These are phyloP conservation scores for Fusarium luffae DNA, from an alignment of 2,329 filamentous ascomycete genomes.

Conservation along the genomic window DNA sequence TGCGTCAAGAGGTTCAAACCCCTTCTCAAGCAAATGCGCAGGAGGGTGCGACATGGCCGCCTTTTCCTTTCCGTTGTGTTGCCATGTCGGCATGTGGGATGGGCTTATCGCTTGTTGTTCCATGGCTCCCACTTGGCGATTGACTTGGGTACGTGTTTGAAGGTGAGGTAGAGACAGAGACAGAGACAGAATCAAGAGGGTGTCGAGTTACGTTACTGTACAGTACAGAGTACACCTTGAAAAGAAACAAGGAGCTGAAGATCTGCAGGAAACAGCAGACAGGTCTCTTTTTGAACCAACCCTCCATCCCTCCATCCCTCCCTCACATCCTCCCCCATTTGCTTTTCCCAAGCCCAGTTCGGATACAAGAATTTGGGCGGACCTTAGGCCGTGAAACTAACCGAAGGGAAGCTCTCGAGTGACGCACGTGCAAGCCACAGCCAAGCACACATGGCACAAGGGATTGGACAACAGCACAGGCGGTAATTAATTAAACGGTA, in stretches of 20 bases:
- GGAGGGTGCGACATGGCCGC: not conserved
- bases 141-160: not conserved
- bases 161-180: too few relatives aligned
- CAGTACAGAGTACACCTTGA: not conserved
- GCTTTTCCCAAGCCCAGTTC: not conserved
- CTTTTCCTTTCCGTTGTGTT: conserved; percentile 8
- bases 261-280: conserved; percentile 4
- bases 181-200: not conserved
- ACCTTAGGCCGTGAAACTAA: not conserved
- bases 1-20: not conserved
- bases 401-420: not conserved
- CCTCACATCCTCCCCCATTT: not conserved
- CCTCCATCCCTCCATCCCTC: not conserved
- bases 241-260: not conserved
- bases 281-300: conserved; percentile 15
- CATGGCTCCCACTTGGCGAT: conserved; percentile 27
- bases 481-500: conserved; percentile 5
- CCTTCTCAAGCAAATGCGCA: not conserved
- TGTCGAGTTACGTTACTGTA: not conserved
- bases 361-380: conserved; percentile 4
- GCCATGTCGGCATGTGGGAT: conserved; percentile 30
- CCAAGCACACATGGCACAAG: conserved; percentile 28
- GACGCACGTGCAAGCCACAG: conserved; percentile 31
- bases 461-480: conserved; percentile 22
- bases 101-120: not conserved